Evolutionary conservation across 345 rosid species (phyloP).

Genomic region (Hirschfeldia incana): DNA sequence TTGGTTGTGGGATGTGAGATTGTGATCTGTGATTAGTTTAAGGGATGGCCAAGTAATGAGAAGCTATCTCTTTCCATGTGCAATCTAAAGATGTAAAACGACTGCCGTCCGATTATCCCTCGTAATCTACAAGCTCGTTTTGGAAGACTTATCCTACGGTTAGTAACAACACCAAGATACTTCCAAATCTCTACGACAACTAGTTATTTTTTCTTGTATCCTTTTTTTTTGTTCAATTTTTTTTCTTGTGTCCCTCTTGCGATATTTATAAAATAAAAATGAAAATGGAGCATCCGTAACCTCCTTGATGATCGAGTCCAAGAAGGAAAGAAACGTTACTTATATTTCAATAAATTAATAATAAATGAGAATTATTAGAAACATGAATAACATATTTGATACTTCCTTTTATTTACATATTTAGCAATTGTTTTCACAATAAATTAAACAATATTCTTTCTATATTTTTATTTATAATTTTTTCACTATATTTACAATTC

Average conservation of each 20-base stretch:
- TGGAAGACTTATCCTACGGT: slow-evolving; percentile 21
- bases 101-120: slow-evolving; percentile 11
- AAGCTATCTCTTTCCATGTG: slow-evolving; percentile 33
- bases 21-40: slow-evolving; percentile 21
- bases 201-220: slow-evolving; percentile 20
- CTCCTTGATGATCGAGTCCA: background rate
- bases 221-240: background rate
- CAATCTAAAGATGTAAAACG: slow-evolving; percentile 18
- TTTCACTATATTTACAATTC: no score
- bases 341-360: background rate
- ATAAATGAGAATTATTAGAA: no score
- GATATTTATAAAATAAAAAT: background rate
- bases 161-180: slow-evolving; percentile 15
- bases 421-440: no score
- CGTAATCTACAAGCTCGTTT: slow-evolving; percentile 29
- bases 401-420: no score
- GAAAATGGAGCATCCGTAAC: slow-evolving; percentile 23
- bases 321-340: background rate
- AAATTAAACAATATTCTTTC: no score
- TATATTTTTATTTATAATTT: no score
- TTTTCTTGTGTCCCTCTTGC: slow-evolving; percentile 15
- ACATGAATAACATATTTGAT: no score
- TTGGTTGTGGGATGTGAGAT: background rate
- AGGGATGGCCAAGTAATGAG: slow-evolving; percentile 10
- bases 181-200: slow-evolving; percentile 32